Evolutionary conservation across 176 grass and related monocot genomes (phyloP), one percentile per base, ranked within the genome.

Genomic region (Bolboschoenus planiculmis): DNA sequence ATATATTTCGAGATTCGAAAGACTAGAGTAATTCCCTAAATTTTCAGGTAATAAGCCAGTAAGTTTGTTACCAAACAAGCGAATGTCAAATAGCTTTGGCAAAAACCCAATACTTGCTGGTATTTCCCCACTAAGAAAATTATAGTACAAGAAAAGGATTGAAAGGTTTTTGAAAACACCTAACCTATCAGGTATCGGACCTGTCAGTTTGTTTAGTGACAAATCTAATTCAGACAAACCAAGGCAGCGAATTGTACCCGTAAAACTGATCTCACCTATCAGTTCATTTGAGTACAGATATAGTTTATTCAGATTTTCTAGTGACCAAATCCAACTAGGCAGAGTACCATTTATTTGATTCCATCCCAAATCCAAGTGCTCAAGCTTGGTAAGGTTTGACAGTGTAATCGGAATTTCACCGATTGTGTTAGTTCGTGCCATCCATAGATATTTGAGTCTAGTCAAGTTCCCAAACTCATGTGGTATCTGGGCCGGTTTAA

Each of bases 11-110:
- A 94, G 1, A 77, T 89, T 84, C 13, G 1, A 60, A 3, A 94
- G 79, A 0, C 1, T 31, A 0, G 92, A 91, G 77, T 89, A 35
- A 37, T 86, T 89, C 15, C 92, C 92, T 10, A 94, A 81, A 77
- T 89, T 86, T 1, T 72, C 30, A 8, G 92, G 92, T 1, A 94
- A 80, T 0, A 47, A 14, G 0, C 92, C 92, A 0, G 58, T 53
- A 11, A 94, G 78, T 16, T 20, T 81, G 47, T 94, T 94, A 48
- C 36, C 31, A 46, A 82, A 89, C 1, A 91, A 47, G 4, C 87
- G 62, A 81, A 91, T 10, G 65, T 87, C 85, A 0, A 0, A 0
- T 3, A 91, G 65, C 1, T 55, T 67, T 1, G 89, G 85, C 6
- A 94, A 70, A 47, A 33, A 36, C 11, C 83, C 83, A 5, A 94